Evolutionary conservation across 2,329 filamentous ascomycete genomes (phyloP), one percentile per base, ranked within the genome.

Genomic region (Colletotrichum eleusines): DNA sequence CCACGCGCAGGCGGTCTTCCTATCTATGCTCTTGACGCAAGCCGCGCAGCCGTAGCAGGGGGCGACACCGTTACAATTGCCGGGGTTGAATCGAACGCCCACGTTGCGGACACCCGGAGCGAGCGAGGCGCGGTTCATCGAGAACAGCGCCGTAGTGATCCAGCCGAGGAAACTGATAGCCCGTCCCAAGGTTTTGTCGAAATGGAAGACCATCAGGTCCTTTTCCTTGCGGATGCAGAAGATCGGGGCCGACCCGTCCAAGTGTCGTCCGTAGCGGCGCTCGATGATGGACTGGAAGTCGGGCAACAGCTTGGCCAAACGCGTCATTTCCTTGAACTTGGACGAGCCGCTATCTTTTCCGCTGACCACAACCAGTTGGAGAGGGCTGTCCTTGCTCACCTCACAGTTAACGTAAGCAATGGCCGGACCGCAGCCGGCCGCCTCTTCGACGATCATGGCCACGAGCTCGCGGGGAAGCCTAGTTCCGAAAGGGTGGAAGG

Each of bases 11-110:
- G 18, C 2, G 8, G 1, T 11, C 16, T 4, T 11, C 28, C 1
- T 1, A 11, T 0, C 0, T 1, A 16, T 8, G 26, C 1, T 0
- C 2, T 2, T n/a, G 8, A 35, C 2, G 14, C 55, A 16, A 2
- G 1, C 3, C 4, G 5, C 5, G 28, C 57, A 46, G 0, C 7
- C 14, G 57, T 33, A 31, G 40, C 57, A 59, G 16, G 8, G 2
- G 42, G 18, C 2, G 4, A 33, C 1, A 9, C 18, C 26, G 1
- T 8, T 20, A 6, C 40, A 31, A 18, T 9, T 11, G 16, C 0
- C 16, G 2, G 11, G 0, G 14, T 16, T 16, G 18, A 23, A 63
- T 2, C 14, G 26, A 16, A 63, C 7, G 3, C 60, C 60, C 18
- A 63, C 9, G 3, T 63, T 33, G 9, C 23, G 33, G 1, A 63